Conservation (phyloP, 352 stramenopile genomes). For the Pythium sp. region DNA sequence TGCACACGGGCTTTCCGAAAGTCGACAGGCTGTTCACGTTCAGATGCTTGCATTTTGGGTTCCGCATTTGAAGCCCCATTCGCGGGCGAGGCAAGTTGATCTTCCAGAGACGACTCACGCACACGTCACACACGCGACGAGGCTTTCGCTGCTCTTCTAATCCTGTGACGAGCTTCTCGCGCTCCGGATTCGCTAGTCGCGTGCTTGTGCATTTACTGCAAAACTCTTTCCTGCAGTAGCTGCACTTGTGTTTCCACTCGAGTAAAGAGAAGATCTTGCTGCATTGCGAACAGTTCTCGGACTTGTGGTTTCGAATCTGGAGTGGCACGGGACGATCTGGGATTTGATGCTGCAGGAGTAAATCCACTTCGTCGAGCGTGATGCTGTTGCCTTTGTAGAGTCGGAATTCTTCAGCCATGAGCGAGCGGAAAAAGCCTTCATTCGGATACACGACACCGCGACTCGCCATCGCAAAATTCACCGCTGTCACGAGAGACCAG, state of each 20-base stretch:
- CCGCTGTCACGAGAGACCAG: conserved; percentile 79
- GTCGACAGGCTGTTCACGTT: conserved; percentile 79
- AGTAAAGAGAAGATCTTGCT: conserved; percentile 74
- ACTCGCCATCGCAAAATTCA: conserved; percentile 77
- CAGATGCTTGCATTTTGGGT: conserved; percentile 55
- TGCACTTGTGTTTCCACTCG: conserved; percentile 86
- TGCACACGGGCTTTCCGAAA: conserved; percentile 73
- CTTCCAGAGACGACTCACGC: conserved; percentile 73
- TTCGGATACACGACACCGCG: conserved; percentile 83
- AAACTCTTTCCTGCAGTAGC: conserved; percentile 73
- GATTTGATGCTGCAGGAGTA: conserved; percentile 67
- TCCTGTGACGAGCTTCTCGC: conserved; percentile 44
- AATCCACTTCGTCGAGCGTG: conserved; percentile 63
- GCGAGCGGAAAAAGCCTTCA: conserved; percentile 68
- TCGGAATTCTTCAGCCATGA: conserved; percentile 77
- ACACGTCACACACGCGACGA: conserved; percentile 70
- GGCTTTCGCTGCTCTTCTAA: conserved; percentile 49
- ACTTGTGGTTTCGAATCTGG: conserved; percentile 56
- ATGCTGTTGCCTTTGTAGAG: conserved; percentile 82
- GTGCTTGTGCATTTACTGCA: conserved; percentile 85
- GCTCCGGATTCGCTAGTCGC: conserved; percentile 55
- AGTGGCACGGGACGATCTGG: conserved; percentile 72
- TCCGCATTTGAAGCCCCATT: conserved; percentile 49
- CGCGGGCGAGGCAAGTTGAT: conserved; percentile 77
- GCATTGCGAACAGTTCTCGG: conserved; percentile 68